Base-by-base conservation (phyloP, 345 rosid species). In the Dovyalis caffra region DNA sequence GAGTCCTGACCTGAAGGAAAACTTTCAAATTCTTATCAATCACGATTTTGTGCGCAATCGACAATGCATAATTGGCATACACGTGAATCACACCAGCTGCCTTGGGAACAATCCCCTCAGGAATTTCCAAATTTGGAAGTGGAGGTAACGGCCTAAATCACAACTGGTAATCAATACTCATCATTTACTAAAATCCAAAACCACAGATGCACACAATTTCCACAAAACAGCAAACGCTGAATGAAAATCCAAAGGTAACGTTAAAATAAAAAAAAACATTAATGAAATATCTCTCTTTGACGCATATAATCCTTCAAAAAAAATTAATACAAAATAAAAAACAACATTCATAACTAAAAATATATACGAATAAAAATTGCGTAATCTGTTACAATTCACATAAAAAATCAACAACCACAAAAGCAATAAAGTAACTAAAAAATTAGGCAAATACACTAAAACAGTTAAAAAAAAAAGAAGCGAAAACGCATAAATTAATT, bases 71-170 rank as follows among this genome's bases (percentile, higher is more conserved):
- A 71, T 96, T 93, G 72, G 86, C 80, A 85, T 85, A 88, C 65
- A 82, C 82, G 72, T 82, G 88, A 63, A 90, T 61, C 53, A 79
- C 85, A 57, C 78, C 85, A 66, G 97, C 90, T 70, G 68, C 88
- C 74, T 74, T 85, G 18, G 70, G 75, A 6, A 86, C 83, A 74
- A 89, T 81, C 76, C 83, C 87, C 83, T 90, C 98, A 3, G 97
- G 87, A 77, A 96, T 84, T 85, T 93, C 94, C 84, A 96, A 74
- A 81, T 92, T 85, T 15, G 97, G 99, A 66, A 96, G 73, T 1
- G 98, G 98, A 29, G 99, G 99, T 78, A 90, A 66, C 34, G 99
- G 99, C 84, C 99, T 93, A 82, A 65, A 82, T 73, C 45, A 73
- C 29, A 56, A 16, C 31, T 56, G 71, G 40, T n/a, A 47, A 67